A percentile compares a stretch with the other conserved stretches of the same genome.
Evolutionary conservation across 176 grass and related monocot genomes (phyloP).

Genomic region (sorghum (Sorghum bicolor)): DNA sequence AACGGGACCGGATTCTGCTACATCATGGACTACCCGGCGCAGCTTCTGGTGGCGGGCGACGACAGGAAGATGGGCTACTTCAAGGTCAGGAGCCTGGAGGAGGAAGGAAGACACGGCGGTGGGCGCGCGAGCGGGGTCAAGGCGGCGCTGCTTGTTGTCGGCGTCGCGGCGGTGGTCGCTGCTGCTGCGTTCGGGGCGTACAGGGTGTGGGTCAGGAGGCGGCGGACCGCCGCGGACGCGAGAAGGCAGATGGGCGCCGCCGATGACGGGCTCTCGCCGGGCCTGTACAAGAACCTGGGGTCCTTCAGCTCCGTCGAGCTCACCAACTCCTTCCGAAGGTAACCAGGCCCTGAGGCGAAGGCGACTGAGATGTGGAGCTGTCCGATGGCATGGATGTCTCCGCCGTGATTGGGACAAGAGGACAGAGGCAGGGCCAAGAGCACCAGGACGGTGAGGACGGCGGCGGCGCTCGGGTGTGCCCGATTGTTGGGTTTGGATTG

Average conservation of each 20-base stretch:
- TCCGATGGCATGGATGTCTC: not conserved
- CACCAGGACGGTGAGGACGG: too few species aligned
- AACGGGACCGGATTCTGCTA: conserved; percentile 73
- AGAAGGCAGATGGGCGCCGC: conserved; percentile 18
- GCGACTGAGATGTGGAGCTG: not conserved
- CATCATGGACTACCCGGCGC: conserved; percentile 73
- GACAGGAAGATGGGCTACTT: conserved; percentile 66
- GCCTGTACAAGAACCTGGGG: conserved; percentile 76
- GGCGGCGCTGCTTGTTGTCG: conserved; percentile 52
- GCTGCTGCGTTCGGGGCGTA: conserved; percentile 50
- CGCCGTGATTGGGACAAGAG: not conserved
- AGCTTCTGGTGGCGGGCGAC: conserved; percentile 67
- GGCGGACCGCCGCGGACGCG: not conserved
- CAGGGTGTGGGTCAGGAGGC: conserved; percentile 48
- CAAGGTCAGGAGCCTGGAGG: conserved; percentile 43
- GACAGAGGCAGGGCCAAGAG: too few species aligned
- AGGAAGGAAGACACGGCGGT: not conserved
- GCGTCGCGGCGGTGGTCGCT: conserved; percentile 26
- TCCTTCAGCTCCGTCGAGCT: conserved; percentile 87
- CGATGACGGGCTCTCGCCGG: conserved; percentile 63
- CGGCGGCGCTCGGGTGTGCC: too few species aligned
- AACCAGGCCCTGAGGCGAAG: not conserved
- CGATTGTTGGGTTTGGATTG: too few species aligned
- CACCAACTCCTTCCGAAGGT: conserved; percentile 51
- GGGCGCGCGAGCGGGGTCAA: not conserved